phyloP scores from a whole-genome alignment of 495 filamentous ascomycete genomes.

The Penicillium flavigenum region DNA sequence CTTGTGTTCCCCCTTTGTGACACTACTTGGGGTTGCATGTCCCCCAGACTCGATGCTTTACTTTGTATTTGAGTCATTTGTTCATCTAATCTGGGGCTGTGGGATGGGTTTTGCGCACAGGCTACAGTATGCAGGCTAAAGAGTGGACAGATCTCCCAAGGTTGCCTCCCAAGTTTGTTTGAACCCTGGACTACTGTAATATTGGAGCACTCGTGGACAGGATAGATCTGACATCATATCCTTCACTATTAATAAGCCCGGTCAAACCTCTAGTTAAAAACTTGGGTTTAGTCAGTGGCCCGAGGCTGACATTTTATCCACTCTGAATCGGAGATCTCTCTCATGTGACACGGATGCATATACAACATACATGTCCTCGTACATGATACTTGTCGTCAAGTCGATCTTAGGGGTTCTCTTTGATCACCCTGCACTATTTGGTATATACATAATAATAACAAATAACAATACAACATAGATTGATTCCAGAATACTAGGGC shows the following conservation, averaged over 20 bases:
- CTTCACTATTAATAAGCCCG: background rate
- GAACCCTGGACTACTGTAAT: too few species aligned
- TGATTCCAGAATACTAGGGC: constrained; percentile 1
- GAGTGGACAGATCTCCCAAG: too few species aligned
- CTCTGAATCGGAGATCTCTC: constrained; percentile 16
- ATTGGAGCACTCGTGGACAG: too few species aligned
- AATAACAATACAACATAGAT: background rate
- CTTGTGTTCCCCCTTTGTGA: background rate
- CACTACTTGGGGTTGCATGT: constrained; percentile 3
- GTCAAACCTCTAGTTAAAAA: too few species aligned
- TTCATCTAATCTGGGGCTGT: background rate
- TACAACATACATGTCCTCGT: constrained; percentile 8
- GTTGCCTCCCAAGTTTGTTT: too few species aligned
- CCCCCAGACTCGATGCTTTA: background rate
- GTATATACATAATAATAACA: background rate
- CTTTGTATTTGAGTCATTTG: background rate
- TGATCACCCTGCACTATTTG: background rate
- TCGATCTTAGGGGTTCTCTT: background rate
- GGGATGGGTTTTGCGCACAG: background rate
- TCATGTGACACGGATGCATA: constrained; percentile 11
- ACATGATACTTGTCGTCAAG: constrained; percentile 1
- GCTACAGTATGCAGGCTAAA: background rate
- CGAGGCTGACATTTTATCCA: constrained; percentile 12
- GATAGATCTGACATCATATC: background rate
- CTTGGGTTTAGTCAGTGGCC: background rate